These are phyloP conservation scores for Balakata baccata DNA, from an alignment of 345 rosid species.

Conservation along the genomic window DNA sequence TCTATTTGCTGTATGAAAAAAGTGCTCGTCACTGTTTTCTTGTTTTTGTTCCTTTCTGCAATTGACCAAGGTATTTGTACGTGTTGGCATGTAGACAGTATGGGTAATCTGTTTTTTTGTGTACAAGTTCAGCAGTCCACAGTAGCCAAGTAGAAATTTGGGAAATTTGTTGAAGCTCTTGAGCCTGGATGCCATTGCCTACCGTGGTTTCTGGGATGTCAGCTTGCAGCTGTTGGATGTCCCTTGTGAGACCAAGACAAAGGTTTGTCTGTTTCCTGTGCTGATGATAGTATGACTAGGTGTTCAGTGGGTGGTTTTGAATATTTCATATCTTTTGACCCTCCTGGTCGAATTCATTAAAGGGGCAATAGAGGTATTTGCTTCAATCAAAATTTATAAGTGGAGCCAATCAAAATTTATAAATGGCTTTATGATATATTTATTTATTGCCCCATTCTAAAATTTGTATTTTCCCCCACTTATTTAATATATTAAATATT, in stretches of 20 bases:
- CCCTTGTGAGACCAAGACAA: conserved; percentile 45
- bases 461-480: too few relatives aligned
- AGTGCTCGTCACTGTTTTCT: background rate
- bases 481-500: too few relatives aligned
- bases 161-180: conserved; percentile 39
- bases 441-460: too few relatives aligned
- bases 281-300: background rate
- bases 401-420: too few relatives aligned
- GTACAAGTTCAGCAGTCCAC: conserved; percentile 42
- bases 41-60: background rate
- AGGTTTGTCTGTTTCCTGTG: conserved; percentile 15
- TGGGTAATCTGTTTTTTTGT: conserved; percentile 38
- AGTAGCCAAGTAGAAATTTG: conserved; percentile 40
- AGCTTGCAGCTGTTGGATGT: conserved; percentile 43
- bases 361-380: too few relatives aligned
- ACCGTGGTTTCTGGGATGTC: conserved; percentile 43
- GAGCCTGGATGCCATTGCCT: conserved; percentile 46
- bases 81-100: conserved; percentile 19
- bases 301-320: background rate
- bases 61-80: background rate
- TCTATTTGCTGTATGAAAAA: background rate
- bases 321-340: background rate
- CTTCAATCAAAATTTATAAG: too few relatives aligned
- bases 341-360: background rate
- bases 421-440: too few relatives aligned